Evolutionary conservation across 495 filamentous ascomycete species (phyloP), one percentile per base, ranked within the genome.

Genomic region (Penicillium flavigenum): DNA sequence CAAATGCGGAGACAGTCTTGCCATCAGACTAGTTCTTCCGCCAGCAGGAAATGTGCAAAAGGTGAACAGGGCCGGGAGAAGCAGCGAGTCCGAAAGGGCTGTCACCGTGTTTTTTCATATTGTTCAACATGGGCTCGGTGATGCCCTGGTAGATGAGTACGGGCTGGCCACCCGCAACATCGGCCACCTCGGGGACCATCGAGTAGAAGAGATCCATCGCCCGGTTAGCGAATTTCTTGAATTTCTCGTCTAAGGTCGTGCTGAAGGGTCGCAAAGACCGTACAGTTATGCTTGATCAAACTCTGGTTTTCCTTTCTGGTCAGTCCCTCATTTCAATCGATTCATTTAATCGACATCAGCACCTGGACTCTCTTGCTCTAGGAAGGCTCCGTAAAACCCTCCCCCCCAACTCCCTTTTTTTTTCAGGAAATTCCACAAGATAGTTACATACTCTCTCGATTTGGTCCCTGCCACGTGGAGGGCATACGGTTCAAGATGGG

Each of bases 41-140:
- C 65, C 66, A 67, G 49, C 61, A 69, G 8, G 67, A 53, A 11
- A 75, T 26, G 19, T 75, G 71, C 54, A 75, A 61, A 4, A 79
- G 45, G 2, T 72, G 59, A 14, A 82, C 60, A 4, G 77, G 76
- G 2, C 70, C 71, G 5, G 68, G 57, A 0, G 74, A 67, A 0
- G 64, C 58, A 5, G 76, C 67, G 0, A 86, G 58, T 4, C 83
- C 83, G 16, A 86, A 64, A 5, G 79, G 71, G 58, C 86, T 85
- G 0, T 79, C 81, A 5, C 22, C 22, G 24, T 65, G 66, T 14
- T 69, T 73, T 73, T 61, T 57, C 57, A 76, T 77, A 26, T 75
- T 68, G 9, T 71, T 56, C 10, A 72, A 72, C 27, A 74, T 73
- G 6, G 65, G 50, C 20, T 47, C 67, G 3, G 75, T 76, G 29